Conservation (phyloP, 2,329 filamentous ascomycete species). For the Ophiostoma sp. region DNA sequence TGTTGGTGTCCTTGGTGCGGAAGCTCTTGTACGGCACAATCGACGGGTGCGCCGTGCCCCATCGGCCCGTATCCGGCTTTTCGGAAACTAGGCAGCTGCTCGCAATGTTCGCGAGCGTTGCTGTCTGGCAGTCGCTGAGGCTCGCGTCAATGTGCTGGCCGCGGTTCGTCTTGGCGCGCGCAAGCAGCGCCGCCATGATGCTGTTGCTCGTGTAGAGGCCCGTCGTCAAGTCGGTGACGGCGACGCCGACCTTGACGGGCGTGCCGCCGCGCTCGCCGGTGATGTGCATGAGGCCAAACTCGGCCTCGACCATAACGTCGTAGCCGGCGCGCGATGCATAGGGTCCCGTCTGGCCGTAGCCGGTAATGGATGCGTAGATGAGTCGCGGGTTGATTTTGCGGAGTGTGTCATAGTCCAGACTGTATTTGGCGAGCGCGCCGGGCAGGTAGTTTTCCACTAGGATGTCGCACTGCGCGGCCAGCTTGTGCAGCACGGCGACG, state of each 20-base stretch:
- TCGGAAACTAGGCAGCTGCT: constrained; percentile 87
- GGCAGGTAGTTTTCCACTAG: constrained; percentile 97
- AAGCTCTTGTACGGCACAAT: constrained; percentile 95
- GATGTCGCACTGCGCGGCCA: constrained; percentile 81
- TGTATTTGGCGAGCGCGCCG: constrained; percentile 81
- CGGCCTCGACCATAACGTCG: constrained; percentile 98
- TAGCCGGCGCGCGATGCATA: constrained; percentile 85
- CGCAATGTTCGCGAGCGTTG: constrained; percentile 90
- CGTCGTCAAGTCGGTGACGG: constrained; percentile 92
- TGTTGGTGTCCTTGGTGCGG: constrained; percentile 63
- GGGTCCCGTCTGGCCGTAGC: constrained; percentile 92
- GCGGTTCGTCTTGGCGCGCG: constrained; percentile 63
- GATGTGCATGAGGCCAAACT: constrained; percentile 98
- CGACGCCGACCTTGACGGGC: constrained; percentile 94
- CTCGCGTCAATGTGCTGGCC: constrained; percentile 92
- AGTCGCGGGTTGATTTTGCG: constrained; percentile 75
- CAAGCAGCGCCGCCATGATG: constrained; percentile 88
- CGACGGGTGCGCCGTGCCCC: constrained; percentile 97
- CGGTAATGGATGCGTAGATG: constrained; percentile 94
- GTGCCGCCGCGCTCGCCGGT: constrained; percentile 82
- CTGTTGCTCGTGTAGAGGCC: constrained; percentile 92
- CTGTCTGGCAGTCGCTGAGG: constrained; percentile 90
- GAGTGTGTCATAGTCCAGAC: constrained; percentile 79
- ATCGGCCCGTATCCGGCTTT: constrained; percentile 78
- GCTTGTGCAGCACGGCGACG: constrained; percentile 77